Conservation (phyloP, 2,329 filamentous ascomycete species). For the Penicillium corylophilum region DNA sequence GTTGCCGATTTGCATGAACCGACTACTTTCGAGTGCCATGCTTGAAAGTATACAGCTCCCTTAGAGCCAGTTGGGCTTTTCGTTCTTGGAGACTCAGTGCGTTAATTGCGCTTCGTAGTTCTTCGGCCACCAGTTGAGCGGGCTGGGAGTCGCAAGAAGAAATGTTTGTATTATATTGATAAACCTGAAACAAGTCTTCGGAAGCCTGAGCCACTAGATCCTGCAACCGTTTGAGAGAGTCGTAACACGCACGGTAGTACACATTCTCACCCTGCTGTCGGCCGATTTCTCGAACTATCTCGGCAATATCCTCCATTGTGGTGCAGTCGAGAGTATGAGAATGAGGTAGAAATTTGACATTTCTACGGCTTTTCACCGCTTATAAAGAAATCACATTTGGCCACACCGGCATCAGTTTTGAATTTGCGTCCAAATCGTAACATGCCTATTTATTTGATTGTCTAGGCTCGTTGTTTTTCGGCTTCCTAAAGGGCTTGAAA, state of each 20-base stretch:
- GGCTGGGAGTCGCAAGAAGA: not conserved
- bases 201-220: not conserved
- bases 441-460: too few species aligned
- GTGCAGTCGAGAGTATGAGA: not conserved
- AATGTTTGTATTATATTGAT: not conserved
- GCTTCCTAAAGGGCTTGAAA: too few species aligned
- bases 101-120: not conserved
- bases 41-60: not conserved
- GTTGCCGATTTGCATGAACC: too few species aligned
- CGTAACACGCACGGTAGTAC: constrained; percentile 4
- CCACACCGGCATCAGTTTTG: too few species aligned
- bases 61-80: not conserved
- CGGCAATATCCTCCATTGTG: constrained; percentile 1
- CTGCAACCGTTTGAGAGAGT: constrained; percentile 1
- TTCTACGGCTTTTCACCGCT: too few species aligned
- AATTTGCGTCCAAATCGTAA: too few species aligned
- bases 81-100: not conserved
- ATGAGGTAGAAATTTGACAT: too few species aligned
- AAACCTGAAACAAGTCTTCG: not conserved
- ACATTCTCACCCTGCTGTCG: constrained; percentile 3
- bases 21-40: not conserved
- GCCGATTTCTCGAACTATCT: constrained; percentile 2
- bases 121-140: not conserved
- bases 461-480: too few species aligned
- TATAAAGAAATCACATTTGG: too few species aligned